phyloP scores from a whole-genome alignment of 2,329 filamentous ascomycete species.

The Fusarium circinatum region DNA sequence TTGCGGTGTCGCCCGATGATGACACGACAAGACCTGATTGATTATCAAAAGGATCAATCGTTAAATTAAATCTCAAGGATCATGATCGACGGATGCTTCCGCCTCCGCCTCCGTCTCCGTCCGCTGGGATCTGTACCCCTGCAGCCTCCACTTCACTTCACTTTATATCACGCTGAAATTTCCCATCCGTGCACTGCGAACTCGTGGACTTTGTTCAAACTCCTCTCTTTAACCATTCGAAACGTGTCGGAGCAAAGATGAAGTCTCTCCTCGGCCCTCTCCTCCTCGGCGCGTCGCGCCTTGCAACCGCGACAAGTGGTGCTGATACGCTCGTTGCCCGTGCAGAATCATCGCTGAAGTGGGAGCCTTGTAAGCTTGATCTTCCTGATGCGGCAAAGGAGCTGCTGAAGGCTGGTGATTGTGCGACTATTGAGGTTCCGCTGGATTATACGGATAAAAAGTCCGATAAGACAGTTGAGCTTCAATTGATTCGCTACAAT shows the following conservation, averaged over 20 bases:
- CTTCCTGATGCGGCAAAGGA: not conserved
- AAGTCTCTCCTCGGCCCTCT: not conserved
- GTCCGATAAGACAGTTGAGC: constrained; percentile 42
- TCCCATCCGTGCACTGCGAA: not conserved
- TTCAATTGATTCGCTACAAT: constrained; percentile 47
- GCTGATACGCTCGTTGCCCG: not conserved
- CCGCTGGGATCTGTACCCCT: not conserved
- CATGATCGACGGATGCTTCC: not conserved
- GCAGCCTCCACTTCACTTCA: not conserved
- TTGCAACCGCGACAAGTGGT: not conserved
- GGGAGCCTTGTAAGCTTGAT: constrained; percentile 11
- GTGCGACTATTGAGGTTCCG: constrained; percentile 50
- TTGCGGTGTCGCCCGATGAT: not conserved
- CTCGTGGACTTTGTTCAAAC: not conserved
- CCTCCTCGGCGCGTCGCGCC: not conserved
- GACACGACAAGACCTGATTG: not conserved
- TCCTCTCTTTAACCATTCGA: not conserved
- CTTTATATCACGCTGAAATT: not conserved
- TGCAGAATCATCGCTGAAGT: constrained; percentile 3
- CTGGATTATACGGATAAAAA: constrained; percentile 50
- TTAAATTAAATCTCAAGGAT: not conserved
- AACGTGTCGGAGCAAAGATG: not conserved
- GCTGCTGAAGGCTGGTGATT: constrained; percentile 38
- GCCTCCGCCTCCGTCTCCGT: not conserved
- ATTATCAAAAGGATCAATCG: constrained; percentile 1